Conservation (phyloP, 2,329 filamentous ascomycete species). For the Pestalotiopsis fici region DNA sequence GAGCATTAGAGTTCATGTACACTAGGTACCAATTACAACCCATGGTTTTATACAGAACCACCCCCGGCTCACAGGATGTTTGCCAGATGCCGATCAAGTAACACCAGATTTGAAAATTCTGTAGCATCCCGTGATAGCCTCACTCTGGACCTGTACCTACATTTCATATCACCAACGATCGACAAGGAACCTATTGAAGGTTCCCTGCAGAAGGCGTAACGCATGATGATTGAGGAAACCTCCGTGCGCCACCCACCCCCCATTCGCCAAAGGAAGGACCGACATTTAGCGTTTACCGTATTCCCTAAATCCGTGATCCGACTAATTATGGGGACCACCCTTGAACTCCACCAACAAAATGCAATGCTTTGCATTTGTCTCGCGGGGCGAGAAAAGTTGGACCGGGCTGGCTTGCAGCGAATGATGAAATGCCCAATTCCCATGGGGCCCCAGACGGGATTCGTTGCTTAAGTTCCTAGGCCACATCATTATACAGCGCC, state of each 20-base stretch:
- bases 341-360: not conserved
- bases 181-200: not conserved
- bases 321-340: not conserved
- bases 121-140: not conserved
- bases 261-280: not conserved
- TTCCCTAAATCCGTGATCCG: conserved; percentile 2
- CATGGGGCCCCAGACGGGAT: conserved; percentile 3
- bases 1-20: too few relatives aligned
- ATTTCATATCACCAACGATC: not conserved
- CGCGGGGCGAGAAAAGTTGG: not conserved
- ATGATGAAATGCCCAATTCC: not conserved
- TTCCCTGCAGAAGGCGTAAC: not conserved
- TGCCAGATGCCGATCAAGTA: not conserved
- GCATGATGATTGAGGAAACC: not conserved
- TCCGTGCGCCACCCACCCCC: too few relatives aligned
- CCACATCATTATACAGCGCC: not conserved
- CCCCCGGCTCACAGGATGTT: not conserved
- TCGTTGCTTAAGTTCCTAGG: not conserved
- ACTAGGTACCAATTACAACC: too few relatives aligned
- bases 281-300: not conserved
- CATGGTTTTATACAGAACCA: too few relatives aligned
- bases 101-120: not conserved
- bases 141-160: not conserved
- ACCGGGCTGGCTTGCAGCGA: not conserved
- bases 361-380: not conserved